Evolutionary conservation across 2,329 filamentous ascomycete genomes (phyloP).

Genomic region (Emergomyces africanus): DNA sequence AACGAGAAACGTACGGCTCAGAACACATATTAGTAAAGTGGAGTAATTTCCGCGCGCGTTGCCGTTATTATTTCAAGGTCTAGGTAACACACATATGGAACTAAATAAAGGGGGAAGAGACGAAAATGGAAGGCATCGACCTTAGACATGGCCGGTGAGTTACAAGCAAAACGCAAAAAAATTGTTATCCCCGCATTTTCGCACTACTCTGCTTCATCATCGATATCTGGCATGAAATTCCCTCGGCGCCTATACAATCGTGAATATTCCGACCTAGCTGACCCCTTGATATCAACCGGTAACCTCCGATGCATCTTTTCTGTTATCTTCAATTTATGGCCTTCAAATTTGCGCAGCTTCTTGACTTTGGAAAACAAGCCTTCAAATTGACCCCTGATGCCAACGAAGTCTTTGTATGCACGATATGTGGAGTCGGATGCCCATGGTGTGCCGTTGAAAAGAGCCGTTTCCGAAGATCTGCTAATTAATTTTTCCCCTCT

Average conservation of each 20-base stretch:
- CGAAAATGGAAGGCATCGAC: not conserved
- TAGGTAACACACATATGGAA: not conserved
- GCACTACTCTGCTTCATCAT: not conserved
- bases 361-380: constrained; percentile 2
- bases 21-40: not conserved
- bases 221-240: not conserved
- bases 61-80: not conserved
- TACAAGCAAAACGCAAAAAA: not conserved
- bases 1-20: not conserved
- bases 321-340: not conserved
- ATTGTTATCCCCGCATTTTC: not conserved
- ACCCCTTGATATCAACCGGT: not conserved
- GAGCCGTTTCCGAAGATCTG: not conserved
- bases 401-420: constrained; percentile 9
- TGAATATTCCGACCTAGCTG: not conserved
- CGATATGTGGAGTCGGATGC: constrained; percentile 6
- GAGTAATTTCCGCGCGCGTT: not conserved
- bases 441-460: not conserved
- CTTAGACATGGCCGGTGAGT: not conserved
- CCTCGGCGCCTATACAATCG: not conserved
- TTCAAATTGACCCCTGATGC: not conserved
- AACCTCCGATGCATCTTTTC: not conserved
- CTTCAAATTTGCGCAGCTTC: not conserved
- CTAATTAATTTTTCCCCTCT: constrained; percentile 10
- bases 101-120: not conserved